phyloP scores from a whole-genome alignment of 1,139 yeast genomes.

The Arxiozyma bovina region DNA sequence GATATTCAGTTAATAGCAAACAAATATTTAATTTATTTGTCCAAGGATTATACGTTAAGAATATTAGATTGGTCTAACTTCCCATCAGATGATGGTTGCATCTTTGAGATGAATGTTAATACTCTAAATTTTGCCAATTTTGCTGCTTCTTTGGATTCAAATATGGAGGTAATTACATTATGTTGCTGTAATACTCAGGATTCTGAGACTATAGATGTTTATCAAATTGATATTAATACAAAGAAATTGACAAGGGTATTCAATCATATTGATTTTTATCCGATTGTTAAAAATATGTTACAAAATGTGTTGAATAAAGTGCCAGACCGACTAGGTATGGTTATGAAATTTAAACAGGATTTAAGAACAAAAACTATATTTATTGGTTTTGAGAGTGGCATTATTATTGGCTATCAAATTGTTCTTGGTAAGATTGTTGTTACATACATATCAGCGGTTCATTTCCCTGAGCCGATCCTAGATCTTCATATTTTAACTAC shows the following conservation, averaged over 20 bases:
- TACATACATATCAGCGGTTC: conserved; percentile 19
- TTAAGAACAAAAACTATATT: conserved; percentile 11
- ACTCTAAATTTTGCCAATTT: conserved; percentile 29
- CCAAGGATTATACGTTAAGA: conserved; percentile 25
- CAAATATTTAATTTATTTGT: conserved; percentile 15
- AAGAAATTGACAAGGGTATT: conserved; percentile 16
- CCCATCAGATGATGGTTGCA: neutral
- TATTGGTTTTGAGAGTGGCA: conserved; percentile 28
- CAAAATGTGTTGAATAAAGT: conserved; percentile 4
- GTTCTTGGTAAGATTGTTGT: conserved; percentile 11
- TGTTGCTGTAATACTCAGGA: conserved; percentile 27
- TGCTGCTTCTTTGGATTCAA: neutral
- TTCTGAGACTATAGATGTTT: conserved; percentile 26
- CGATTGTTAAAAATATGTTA: conserved; percentile 6
- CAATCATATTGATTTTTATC: conserved; percentile 16
- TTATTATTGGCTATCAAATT: conserved; percentile 19
- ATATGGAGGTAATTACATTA: conserved; percentile 12
- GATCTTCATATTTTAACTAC: conserved; percentile 10
- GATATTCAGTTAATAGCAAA: conserved; percentile 11
- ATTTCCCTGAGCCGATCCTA: conserved; percentile 27
- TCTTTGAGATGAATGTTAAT: conserved; percentile 28
- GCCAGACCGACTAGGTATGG: conserved; percentile 22
- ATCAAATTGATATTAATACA: conserved; percentile 16
- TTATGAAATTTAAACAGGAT: conserved; percentile 20
- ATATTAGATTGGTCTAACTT: conserved; percentile 9